Base-by-base conservation (phyloP, 2,329 filamentous ascomycete species). In the Celoporthe dispersa region DNA sequence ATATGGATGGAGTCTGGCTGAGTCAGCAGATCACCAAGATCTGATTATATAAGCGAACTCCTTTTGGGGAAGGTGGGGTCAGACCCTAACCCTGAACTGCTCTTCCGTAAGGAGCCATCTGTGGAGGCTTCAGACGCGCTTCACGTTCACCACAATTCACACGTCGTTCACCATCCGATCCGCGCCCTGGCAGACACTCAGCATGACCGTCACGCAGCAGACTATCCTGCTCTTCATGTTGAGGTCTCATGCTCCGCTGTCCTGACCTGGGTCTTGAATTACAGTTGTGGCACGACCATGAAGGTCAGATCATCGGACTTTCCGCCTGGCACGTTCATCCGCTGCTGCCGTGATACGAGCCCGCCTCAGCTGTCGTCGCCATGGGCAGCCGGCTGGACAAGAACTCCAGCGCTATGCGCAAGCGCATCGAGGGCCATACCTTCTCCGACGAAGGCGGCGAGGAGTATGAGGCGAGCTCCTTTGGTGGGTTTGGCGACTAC, bases 401-500 rank as follows among this genome's bases (percentile, higher is more conserved):
- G 77, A 90, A 90, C 74, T 90, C 89, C n/a, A 83, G 85, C 39
- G 83, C 83, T 44, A 84, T 89, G 78, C 85, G 87, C 74, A 91
- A 91, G 77, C 84, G 86, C 74, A 89, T 91, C 72, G 85, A 89
- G 68, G 77, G 77, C 22, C 89, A 97, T 80, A 87, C 85, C 2
- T 98, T 98, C 78, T 84, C 91, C 2, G 86, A 92, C 76, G 94
- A 98, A 78, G 87, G 87, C 33, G 95, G 96, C 69, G 95, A 98
- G 70, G 97, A 99, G 79, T 99, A 99, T 79, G 90, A 91, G 70
- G 88, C 86, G 1, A 98, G 94, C 73, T 88, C 88, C 66, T 99
- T 98, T 80, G 93, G 94, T 35, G 95, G 94, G 11, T 97, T 98
- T 76, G 82, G 85, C 33, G 95, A 98, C 77, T 99, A 98, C 80